Percentiles rank a stretch among this genome's conserved stretches.
phyloP scores from a whole-genome alignment of 192 early-diverging fungal genomes.

The Podila horticola region DNA sequence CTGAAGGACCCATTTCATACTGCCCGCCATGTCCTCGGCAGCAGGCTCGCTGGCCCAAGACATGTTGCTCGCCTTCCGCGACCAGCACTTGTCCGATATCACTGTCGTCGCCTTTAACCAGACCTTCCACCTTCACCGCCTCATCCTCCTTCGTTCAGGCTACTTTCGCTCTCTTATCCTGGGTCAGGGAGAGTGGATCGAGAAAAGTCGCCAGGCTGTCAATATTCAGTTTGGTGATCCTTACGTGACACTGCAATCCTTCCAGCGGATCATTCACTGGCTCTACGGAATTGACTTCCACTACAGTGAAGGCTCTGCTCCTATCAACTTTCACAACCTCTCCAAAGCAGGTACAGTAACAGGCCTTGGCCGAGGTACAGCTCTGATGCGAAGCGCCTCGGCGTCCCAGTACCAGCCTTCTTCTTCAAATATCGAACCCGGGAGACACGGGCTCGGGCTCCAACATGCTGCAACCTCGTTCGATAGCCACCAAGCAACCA shows the following conservation, averaged over 20 bases:
- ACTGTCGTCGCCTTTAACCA: slow-evolving; percentile 39
- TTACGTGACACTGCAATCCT: slow-evolving; percentile 36
- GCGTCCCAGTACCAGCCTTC: slow-evolving; percentile 1
- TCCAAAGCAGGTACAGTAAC: background rate
- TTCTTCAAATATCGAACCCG: background rate
- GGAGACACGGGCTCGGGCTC: slow-evolving; percentile 25
- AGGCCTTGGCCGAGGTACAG: background rate
- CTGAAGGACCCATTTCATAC: background rate
- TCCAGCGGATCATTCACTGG: slow-evolving; percentile 52
- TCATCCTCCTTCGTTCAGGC: slow-evolving; percentile 45
- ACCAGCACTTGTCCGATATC: slow-evolving; percentile 50
- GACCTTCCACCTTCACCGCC: slow-evolving; percentile 44
- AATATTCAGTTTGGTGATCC: slow-evolving; percentile 41
- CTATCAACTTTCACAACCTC: slow-evolving; percentile 11
- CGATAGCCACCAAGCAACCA: background rate
- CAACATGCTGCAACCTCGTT: slow-evolving; percentile 1
- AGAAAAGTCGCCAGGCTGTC: slow-evolving; percentile 37
- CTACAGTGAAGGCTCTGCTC: slow-evolving; percentile 34
- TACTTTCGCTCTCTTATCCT: slow-evolving; percentile 47
- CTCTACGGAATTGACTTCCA: slow-evolving; percentile 53
- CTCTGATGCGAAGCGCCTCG: slow-evolving; percentile 9
- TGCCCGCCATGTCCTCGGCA: slow-evolving; percentile 18
- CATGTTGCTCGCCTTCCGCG: slow-evolving; percentile 47
- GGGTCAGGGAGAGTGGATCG: slow-evolving; percentile 50
- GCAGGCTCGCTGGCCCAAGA: slow-evolving; percentile 46